These are phyloP conservation scores for Ilex paraguariensis DNA, from an alignment of 305 asterid species.

Conservation along the genomic window DNA sequence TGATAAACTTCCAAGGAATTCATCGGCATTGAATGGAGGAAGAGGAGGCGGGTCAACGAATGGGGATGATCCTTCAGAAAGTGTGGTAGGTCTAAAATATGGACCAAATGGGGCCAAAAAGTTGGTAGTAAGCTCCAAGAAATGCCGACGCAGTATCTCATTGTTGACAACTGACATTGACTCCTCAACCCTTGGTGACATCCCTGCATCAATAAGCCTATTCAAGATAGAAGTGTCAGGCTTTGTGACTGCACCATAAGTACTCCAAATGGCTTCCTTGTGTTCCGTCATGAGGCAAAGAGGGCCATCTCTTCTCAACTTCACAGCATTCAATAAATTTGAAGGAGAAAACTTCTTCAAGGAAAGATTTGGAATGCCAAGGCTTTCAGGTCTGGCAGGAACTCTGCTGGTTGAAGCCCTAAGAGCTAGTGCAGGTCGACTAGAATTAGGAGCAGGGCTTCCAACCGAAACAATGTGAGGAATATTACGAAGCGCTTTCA, in stretches of 20 bases:
- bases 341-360: constrained; percentile 74
- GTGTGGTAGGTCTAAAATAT: constrained; percentile 75
- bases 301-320: constrained; percentile 90
- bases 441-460: constrained; percentile 55
- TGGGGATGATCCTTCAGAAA: constrained; percentile 89
- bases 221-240: constrained; percentile 92
- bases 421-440: constrained; percentile 45
- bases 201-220: constrained; percentile 94
- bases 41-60: constrained; percentile 87
- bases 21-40: constrained; percentile 70
- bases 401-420: constrained; percentile 35
- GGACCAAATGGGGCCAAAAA: constrained; percentile 99
- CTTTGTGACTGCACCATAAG: constrained; percentile 72
- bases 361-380: constrained; percentile 44
- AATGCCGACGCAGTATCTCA: constrained; percentile 93
- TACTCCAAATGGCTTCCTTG: constrained; percentile 88
- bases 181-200: constrained; percentile 98
- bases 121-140: constrained; percentile 92
- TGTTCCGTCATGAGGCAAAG: constrained; percentile 91
- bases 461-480: constrained; percentile 97
- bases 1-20: constrained; percentile 60
- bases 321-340: constrained; percentile 79
- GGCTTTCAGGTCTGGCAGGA: constrained; percentile 49
- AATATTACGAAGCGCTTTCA: constrained; percentile 79
- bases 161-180: constrained; percentile 98